Evolutionary conservation across 1,139 yeast genomes (phyloP).

Genomic region (Oligophagozyma castellii): DNA sequence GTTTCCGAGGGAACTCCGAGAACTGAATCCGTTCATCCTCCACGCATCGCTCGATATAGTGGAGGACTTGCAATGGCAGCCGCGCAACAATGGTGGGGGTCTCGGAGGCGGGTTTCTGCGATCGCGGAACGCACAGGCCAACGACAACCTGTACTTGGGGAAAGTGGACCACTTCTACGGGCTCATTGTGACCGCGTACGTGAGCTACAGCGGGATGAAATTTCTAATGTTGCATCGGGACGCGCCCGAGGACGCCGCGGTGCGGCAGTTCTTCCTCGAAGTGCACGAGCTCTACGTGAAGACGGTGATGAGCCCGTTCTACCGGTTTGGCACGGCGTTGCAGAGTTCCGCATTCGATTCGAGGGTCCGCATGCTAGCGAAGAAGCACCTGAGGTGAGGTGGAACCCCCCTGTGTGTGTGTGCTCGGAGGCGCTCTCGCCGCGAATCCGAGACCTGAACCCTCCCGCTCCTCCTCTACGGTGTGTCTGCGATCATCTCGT

Average conservation of each 20-base stretch:
- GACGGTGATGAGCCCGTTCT: slow-evolving; percentile 77
- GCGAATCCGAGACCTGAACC: slow-evolving; percentile 4
- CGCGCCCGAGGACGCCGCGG: slow-evolving; percentile 48
- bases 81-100: slow-evolving; percentile 13
- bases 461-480: not conserved
- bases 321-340: slow-evolving; percentile 62
- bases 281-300: slow-evolving; percentile 81
- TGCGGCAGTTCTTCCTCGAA: slow-evolving; percentile 73
- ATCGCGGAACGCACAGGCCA: slow-evolving; percentile 12
- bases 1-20: slow-evolving; percentile 60
- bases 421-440: too few relatives aligned
- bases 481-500: slow-evolving; percentile 9
- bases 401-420: not conserved
- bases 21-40: slow-evolving; percentile 74
- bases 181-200: slow-evolving; percentile 61
- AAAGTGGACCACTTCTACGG: slow-evolving; percentile 81
- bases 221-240: slow-evolving; percentile 65
- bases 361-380: slow-evolving; percentile 57
- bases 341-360: slow-evolving; percentile 64
- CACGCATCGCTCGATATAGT: slow-evolving; percentile 82
- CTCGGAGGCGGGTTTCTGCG: slow-evolving; percentile 12
- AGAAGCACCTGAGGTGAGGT: slow-evolving; percentile 58
- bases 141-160: slow-evolving; percentile 42
- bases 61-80: slow-evolving; percentile 79
- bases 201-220: slow-evolving; percentile 81